Evolutionary conservation across 2,329 filamentous ascomycete species (phyloP).

Genomic region (Epichloe sibirici): DNA sequence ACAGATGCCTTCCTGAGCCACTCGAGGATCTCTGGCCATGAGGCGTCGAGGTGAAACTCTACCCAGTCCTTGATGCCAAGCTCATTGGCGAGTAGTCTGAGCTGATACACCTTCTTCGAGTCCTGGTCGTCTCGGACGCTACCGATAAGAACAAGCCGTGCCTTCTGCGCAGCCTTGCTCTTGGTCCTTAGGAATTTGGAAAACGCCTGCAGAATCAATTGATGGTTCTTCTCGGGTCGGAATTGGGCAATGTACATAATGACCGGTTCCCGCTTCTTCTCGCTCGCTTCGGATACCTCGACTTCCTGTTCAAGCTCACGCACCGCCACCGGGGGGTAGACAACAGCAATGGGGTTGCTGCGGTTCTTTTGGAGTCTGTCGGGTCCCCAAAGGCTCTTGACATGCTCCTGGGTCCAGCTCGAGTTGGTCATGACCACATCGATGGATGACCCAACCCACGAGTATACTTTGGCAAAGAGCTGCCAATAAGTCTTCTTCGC

Average conservation of each 20-base stretch:
- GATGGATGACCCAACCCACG: constrained; percentile 67
- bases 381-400: constrained; percentile 66
- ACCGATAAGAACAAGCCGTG: constrained; percentile 74
- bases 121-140: constrained; percentile 81
- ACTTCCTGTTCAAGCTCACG: constrained; percentile 68
- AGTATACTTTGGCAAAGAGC: constrained; percentile 71
- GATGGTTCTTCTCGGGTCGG: constrained; percentile 92
- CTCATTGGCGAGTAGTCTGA: constrained; percentile 77
- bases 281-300: constrained; percentile 55
- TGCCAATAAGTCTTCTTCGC: constrained; percentile 79
- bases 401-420: constrained; percentile 80
- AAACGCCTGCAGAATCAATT: constrained; percentile 75
- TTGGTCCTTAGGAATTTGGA: constrained; percentile 54
- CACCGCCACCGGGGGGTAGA: constrained; percentile 94
- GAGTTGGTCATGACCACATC: constrained; percentile 98
- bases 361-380: constrained; percentile 33
- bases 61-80: constrained; percentile 73
- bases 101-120: constrained; percentile 72
- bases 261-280: constrained; percentile 55
- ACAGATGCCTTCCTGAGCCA: constrained; percentile 68
- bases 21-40: constrained; percentile 75
- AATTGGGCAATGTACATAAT: constrained; percentile 96
- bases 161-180: constrained; percentile 35
- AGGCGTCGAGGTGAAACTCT: constrained; percentile 79
- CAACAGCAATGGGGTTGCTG: constrained; percentile 51